Conservation (phyloP, 1,139 yeast species). For the Taphrina communis region DNA sequence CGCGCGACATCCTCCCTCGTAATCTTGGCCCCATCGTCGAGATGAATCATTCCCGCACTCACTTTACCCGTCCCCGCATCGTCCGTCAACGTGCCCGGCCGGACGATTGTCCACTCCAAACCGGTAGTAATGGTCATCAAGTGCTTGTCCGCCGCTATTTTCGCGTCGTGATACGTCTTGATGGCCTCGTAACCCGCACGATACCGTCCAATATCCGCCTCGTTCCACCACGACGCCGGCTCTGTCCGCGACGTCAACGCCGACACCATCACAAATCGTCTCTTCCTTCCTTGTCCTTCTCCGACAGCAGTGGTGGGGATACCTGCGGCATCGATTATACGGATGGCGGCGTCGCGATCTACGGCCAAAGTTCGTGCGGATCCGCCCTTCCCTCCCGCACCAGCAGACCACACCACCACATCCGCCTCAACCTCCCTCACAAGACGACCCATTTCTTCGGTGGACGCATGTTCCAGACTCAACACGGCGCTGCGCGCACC, state of each 20-base stretch:
- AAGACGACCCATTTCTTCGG: conserved; percentile 53
- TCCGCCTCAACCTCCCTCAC: conserved; percentile 57
- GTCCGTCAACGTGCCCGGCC: conserved; percentile 58
- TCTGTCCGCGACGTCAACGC: conserved; percentile 54
- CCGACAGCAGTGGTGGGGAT: too few species aligned
- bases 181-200: conserved; percentile 51
- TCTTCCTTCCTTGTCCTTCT: too few species aligned
- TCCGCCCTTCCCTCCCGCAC: conserved; percentile 64
- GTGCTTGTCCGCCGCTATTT: conserved; percentile 61
- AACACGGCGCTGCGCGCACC: conserved; percentile 55
- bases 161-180: conserved; percentile 59
- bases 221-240: conserved; percentile 45
- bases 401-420: conserved; percentile 68
- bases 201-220: conserved; percentile 59
- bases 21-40: neutral
- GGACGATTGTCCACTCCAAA: conserved; percentile 60
- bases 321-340: conserved; percentile 61
- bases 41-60: conserved; percentile 13
- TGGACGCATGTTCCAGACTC: conserved; percentile 55
- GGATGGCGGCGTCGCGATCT: conserved; percentile 68
- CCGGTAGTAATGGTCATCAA: conserved; percentile 51
- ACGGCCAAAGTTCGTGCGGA: conserved; percentile 58
- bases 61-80: conserved; percentile 56
- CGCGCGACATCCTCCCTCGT: conserved; percentile 27
- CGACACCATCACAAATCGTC: conserved; percentile 62